Evolutionary conservation across 164 flowering plant genomes (phyloP).

Genomic region (Buxus sempervirens): DNA sequence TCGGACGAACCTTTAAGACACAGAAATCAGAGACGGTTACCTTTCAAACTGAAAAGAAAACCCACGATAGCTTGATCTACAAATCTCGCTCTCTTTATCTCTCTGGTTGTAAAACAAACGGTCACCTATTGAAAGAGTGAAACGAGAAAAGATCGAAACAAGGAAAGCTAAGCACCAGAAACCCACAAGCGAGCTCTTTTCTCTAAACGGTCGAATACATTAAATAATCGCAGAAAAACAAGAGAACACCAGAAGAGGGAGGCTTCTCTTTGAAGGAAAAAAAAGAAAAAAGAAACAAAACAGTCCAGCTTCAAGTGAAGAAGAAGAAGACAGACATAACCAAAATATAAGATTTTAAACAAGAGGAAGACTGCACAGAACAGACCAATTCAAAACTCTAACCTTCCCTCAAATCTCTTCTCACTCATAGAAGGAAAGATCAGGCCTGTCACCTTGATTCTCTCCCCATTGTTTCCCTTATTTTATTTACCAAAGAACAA

Average conservation of each 20-base stretch:
- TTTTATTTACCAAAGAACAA: too few relatives aligned
- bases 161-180: background rate
- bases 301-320: slow-evolving; percentile 3
- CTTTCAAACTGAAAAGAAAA: slow-evolving; percentile 23
- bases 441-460: slow-evolving; percentile 9
- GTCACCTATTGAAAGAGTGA: background rate
- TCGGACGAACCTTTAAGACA: slow-evolving; percentile 38
- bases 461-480: background rate
- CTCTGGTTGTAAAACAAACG: background rate
- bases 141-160: background rate
- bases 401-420: slow-evolving; percentile 12
- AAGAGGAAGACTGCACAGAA: background rate
- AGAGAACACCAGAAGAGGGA: background rate
- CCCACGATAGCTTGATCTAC: background rate
- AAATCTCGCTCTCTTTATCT: slow-evolving; percentile 4
- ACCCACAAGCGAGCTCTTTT: background rate
- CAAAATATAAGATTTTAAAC: too few relatives aligned
- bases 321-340: slow-evolving; percentile 10
- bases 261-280: too few relatives aligned
- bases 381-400: slow-evolving; percentile 30
- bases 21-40: slow-evolving; percentile 13
- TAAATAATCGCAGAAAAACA: background rate
- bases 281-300: slow-evolving; percentile 8
- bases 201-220: slow-evolving; percentile 24
- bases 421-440: slow-evolving; percentile 6